phyloP scores from a whole-genome alignment of 2,329 filamentous ascomycete genomes.

The Fusarium circinatum region DNA sequence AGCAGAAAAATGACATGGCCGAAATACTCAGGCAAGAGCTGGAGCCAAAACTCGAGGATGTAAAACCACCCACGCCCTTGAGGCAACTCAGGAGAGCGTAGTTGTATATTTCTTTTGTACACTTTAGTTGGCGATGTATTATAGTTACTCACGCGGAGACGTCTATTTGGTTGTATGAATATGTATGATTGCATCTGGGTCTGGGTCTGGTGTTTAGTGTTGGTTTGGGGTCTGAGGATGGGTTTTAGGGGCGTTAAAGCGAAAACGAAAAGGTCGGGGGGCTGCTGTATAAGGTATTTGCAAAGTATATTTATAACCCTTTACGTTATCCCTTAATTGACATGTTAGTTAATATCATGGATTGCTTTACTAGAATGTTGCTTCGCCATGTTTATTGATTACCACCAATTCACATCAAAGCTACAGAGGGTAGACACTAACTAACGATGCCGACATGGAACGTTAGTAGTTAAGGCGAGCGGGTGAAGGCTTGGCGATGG shows the following conservation, averaged over 20 bases:
- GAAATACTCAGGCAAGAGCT: slow-evolving; percentile 35
- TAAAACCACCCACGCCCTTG: slow-evolving; percentile 14
- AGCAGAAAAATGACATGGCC: slow-evolving; percentile 42
- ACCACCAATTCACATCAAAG: not conserved
- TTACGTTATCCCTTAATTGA: not conserved
- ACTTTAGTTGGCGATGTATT: not conserved
- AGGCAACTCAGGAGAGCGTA: not conserved
- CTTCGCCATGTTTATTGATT: not conserved
- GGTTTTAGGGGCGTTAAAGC: slow-evolving; percentile 16
- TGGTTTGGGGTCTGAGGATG: not conserved
- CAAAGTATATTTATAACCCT: not conserved
- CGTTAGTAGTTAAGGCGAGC: not conserved
- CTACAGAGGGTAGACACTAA: not conserved
- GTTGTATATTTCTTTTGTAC: slow-evolving; percentile 25
- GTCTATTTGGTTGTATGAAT: slow-evolving; percentile 12
- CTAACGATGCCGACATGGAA: not conserved
- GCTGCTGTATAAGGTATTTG: not conserved
- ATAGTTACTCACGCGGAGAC: slow-evolving; percentile 6
- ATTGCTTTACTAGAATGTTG: not conserved
- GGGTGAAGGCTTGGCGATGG: slow-evolving; percentile 28
- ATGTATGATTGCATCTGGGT: slow-evolving; percentile 28
- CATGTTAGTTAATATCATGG: not conserved
- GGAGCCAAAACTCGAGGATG: slow-evolving; percentile 42
- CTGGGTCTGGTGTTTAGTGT: slow-evolving; percentile 24
- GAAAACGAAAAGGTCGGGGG: not conserved